Percentiles rank a stretch among this genome's conserved stretches.
phyloP scores from a whole-genome alignment of 176 grass and related monocot species.

The Paspalum vaginatum region DNA sequence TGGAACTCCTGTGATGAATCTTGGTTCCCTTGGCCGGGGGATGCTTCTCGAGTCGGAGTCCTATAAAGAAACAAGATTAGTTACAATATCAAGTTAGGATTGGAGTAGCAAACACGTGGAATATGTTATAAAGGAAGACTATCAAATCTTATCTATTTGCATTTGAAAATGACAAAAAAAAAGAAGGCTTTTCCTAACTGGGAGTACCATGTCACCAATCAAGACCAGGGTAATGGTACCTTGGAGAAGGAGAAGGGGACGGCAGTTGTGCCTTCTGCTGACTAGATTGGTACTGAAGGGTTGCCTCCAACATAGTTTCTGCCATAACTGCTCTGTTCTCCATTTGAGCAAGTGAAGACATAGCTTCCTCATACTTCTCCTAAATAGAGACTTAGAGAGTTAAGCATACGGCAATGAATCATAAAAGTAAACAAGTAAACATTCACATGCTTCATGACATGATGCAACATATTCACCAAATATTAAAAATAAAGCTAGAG shows the following conservation, averaged over 20 bases:
- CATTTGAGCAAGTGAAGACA: constrained; percentile 69
- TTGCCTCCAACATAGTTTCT: constrained; percentile 97
- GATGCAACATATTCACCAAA: constrained; percentile 22
- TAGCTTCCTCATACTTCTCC: constrained; percentile 84
- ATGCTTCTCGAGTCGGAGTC: constrained; percentile 62
- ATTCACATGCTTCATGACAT: constrained; percentile 39
- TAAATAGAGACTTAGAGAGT: constrained; percentile 51
- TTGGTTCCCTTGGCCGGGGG: constrained; percentile 57
- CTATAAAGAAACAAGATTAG: constrained; percentile 38
- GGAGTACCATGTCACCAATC: constrained; percentile 24
- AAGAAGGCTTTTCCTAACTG: background rate
- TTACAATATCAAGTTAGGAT: constrained; percentile 16
- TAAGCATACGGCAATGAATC: constrained; percentile 33
- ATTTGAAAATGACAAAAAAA: background rate
- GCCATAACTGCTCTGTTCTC: constrained; percentile 98
- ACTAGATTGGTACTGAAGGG: constrained; percentile 95
- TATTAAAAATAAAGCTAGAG: constrained; percentile 21
- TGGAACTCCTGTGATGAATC: constrained; percentile 85
- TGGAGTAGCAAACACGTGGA: constrained; percentile 13
- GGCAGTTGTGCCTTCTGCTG: constrained; percentile 88
- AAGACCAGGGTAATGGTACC: constrained; percentile 49
- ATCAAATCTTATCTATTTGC: background rate
- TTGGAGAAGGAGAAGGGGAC: constrained; percentile 75
- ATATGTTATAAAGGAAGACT: constrained; percentile 14
- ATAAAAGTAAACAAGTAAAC: constrained; percentile 18